Base-by-base conservation (phyloP, 345 rosid genomes). In the Arabidopsis thaliana region DNA sequence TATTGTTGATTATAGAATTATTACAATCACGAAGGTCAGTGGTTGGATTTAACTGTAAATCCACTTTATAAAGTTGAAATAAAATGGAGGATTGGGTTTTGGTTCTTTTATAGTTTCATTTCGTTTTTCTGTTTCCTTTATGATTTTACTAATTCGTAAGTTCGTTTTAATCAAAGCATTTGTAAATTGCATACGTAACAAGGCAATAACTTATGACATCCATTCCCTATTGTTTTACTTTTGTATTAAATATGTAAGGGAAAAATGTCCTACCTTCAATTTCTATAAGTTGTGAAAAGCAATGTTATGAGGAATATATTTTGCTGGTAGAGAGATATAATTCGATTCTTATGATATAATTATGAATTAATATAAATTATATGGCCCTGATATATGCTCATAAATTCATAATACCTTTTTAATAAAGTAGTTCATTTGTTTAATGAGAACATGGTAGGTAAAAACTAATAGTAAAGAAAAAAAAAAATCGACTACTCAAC, bases 1-100 rank as follows among this genome's bases (percentile, higher is more conserved):
- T 49, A 69, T 28, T 56, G 72, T 63, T 77, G 72, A 77, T 69
- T 69, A 55, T 55, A 77, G 67, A 57, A 38, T 57, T 48, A 64
- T 77, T 57, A 77, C 67, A 64, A 57, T 64, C 55, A 32, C 45
- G 45, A 57, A 22, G 38, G n/a, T 38, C 52, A 45, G 36, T 51
- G 60, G 24, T 42, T 64, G 67, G 80, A 30, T 70, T 71, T 65
- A 46, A 56, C 25, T 71, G 60, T 77, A 64, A 70, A 77, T 56
- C 76, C 72, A 65, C 20, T 16, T 16, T 16, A 33, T 57, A 13
- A 56, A 71, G 4, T 65, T 49, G 45, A 48, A 77, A 77, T 64
- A 57, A 49, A 65, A 64, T 48, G 72, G 55, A 75, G 22, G 4
- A 64, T 55, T 52, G 44, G 36, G 16, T 34, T 5, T 34, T 34